Conservation (phyloP, 192 early-diverging fungal species). For the Chytriomyces hyalinus region DNA sequence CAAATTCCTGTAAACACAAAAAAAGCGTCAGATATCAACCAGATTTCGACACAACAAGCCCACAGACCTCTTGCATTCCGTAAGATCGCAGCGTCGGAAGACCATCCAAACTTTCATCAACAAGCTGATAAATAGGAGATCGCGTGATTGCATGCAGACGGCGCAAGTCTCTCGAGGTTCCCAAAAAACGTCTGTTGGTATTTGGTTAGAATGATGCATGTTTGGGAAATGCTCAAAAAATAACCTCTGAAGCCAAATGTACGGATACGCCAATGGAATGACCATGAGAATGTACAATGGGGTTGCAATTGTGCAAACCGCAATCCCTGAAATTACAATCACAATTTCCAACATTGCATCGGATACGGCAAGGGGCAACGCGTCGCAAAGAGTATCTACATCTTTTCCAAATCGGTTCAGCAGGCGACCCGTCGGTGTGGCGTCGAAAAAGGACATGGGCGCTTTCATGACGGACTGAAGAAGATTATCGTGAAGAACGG, state of each 20-base stretch:
- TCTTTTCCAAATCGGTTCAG: conserved; percentile 50
- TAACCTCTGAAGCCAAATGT: conserved; percentile 32
- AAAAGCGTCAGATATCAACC: not conserved
- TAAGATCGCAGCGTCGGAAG: conserved; percentile 86
- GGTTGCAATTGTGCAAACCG: conserved; percentile 25
- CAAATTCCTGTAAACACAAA: conserved; percentile 59
- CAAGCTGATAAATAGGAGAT: conserved; percentile 73
- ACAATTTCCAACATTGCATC: conserved; percentile 29
- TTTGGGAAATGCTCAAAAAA: not conserved
- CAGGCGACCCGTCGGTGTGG: conserved; percentile 86
- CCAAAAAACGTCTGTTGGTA: conserved; percentile 59
- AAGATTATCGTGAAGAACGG: conserved; percentile 18
- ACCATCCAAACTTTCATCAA: conserved; percentile 75
- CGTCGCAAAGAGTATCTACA: conserved; percentile 30
- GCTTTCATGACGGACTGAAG: conserved; percentile 48
- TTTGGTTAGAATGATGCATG: not conserved
- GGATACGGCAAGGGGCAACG: conserved; percentile 20
- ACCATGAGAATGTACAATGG: conserved; percentile 24
- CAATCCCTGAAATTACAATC: conserved; percentile 20
- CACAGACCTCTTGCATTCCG: conserved; percentile 57
- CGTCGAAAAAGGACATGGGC: conserved; percentile 87
- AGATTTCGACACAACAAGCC: not conserved
- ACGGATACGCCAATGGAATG: conserved; percentile 14
- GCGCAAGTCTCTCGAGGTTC: conserved; percentile 84
- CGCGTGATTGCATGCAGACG: conserved; percentile 78